Evolutionary conservation across 768 basidiomycete species (phyloP).

Genomic region (Tricholoma terreum): DNA sequence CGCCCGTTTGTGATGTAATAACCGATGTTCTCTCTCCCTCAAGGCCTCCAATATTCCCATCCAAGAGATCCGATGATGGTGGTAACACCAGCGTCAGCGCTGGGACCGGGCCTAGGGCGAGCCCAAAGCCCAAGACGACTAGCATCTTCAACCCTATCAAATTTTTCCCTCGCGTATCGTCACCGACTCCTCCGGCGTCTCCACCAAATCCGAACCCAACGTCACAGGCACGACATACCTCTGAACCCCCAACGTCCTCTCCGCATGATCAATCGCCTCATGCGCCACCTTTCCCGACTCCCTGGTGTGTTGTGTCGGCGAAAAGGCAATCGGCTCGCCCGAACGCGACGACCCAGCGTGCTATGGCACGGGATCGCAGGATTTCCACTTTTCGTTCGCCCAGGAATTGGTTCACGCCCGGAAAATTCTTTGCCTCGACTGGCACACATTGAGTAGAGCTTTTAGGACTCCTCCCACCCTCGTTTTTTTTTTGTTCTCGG

Average conservation of each 20-base stretch:
- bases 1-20: conserved; percentile 38
- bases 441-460: conserved; percentile 26
- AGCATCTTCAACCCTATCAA: conserved; percentile 40
- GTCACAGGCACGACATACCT: conserved; percentile 25
- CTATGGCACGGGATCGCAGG: conserved; percentile 26
- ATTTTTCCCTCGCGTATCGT: conserved; percentile 50
- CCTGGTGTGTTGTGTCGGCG: conserved; percentile 28
- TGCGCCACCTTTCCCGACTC: conserved; percentile 33
- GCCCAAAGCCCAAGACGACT: conserved; percentile 27
- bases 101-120: neutral
- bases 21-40: conserved; percentile 38
- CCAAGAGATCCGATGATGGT: conserved; percentile 21
- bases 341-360: conserved; percentile 20
- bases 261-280: conserved; percentile 35
- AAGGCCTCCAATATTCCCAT: conserved; percentile 30
- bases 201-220: conserved; percentile 26
- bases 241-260: conserved; percentile 33
- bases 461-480: neutral
- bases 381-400: conserved; percentile 32
- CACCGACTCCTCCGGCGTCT: conserved; percentile 38
- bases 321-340: conserved; percentile 13
- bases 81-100: conserved; percentile 7
- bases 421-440: conserved; percentile 46
- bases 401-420: conserved; percentile 54
- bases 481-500: neutral